These are phyloP conservation scores for Chlorella variabilis DNA, from an alignment of 163 green algal genomes.

Conservation along the genomic window DNA sequence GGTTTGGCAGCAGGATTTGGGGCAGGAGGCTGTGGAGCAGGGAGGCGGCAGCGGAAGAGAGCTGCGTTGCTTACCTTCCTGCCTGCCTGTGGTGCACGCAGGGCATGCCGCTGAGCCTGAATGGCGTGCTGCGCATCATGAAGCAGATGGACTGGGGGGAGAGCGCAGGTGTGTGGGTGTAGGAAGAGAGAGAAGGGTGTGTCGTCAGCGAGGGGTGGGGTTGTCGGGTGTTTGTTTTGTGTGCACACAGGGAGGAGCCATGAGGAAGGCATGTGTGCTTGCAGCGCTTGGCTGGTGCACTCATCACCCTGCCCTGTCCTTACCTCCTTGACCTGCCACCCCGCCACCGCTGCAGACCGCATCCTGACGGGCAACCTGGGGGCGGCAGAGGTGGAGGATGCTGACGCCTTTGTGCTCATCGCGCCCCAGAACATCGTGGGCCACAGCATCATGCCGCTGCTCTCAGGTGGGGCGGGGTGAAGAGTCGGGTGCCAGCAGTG, in stretches of 20 bases:
- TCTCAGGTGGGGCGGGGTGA: conserved; percentile 35
- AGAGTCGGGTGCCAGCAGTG: background rate
- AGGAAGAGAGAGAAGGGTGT: background rate
- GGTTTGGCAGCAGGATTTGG: too few species aligned
- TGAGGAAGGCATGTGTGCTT: too few species aligned
- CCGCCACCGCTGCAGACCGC: conserved; percentile 17
- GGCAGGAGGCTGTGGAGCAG: too few species aligned
- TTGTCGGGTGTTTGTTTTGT: too few species aligned
- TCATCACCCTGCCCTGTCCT: too few species aligned
- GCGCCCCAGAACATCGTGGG: conserved; percentile 84
- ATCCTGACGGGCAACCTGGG: conserved; percentile 29
- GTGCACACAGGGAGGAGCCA: too few species aligned
- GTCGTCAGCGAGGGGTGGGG: background rate
- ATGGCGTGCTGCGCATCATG: conserved; percentile 74
- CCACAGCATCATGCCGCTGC: conserved; percentile 70
- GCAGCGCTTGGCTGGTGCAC: too few species aligned
- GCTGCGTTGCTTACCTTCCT: too few species aligned
- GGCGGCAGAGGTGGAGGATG: conserved; percentile 42
- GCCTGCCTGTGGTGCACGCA: background rate
- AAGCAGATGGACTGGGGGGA: conserved; percentile 80
- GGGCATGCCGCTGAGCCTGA: conserved; percentile 75
- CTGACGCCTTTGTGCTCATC: conserved; percentile 70
- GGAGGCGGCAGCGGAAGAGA: too few species aligned
- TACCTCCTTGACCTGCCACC: too few species aligned
- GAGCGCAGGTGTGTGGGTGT: background rate